These are phyloP conservation scores for Neospermospora avenae DNA, from an alignment of 2,329 filamentous ascomycete species.

Conservation along the genomic window DNA sequence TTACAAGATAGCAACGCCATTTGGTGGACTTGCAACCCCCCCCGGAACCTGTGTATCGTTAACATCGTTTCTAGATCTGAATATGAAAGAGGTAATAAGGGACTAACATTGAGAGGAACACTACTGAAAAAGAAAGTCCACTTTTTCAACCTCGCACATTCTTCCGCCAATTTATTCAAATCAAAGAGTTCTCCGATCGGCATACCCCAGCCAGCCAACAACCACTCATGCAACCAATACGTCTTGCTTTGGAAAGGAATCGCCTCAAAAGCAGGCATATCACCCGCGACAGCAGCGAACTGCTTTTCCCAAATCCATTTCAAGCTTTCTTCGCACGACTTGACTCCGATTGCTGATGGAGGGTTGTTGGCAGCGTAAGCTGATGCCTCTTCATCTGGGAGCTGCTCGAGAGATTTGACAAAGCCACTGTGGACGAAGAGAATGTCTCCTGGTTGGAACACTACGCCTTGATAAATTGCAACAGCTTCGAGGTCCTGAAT, in stretches of 20 bases:
- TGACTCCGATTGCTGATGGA: conserved; percentile 37
- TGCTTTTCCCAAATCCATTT: conserved; percentile 45
- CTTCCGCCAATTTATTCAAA: conserved; percentile 42
- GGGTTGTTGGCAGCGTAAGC: conserved; percentile 28
- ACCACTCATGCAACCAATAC: conserved; percentile 38
- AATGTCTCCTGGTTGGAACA: conserved; percentile 38
- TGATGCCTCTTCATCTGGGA: conserved; percentile 24
- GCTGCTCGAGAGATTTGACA: conserved; percentile 33
- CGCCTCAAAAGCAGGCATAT: conserved; percentile 44
- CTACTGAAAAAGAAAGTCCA: conserved; percentile 63
- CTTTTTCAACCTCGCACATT: conserved; percentile 49
- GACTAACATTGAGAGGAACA: conserved; percentile 52
- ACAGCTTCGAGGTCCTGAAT: conserved; percentile 36
- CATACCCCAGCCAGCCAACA: conserved; percentile 49
- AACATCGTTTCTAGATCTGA: background rate
- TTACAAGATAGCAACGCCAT: conserved; percentile 33
- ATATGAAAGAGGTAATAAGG: too few species aligned
- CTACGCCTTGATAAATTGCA: conserved; percentile 35
- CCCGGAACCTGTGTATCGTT: conserved; percentile 23
- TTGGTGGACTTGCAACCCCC: conserved; percentile 31
- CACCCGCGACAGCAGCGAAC: conserved; percentile 45
- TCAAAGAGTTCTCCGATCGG: conserved; percentile 50
- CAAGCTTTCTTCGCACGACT: conserved; percentile 34
- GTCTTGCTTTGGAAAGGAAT: conserved; percentile 33
- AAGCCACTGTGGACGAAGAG: conserved; percentile 41